Evolutionary conservation across 768 basidiomycete genomes (phyloP).

Genomic region (Russula olivacea): DNA sequence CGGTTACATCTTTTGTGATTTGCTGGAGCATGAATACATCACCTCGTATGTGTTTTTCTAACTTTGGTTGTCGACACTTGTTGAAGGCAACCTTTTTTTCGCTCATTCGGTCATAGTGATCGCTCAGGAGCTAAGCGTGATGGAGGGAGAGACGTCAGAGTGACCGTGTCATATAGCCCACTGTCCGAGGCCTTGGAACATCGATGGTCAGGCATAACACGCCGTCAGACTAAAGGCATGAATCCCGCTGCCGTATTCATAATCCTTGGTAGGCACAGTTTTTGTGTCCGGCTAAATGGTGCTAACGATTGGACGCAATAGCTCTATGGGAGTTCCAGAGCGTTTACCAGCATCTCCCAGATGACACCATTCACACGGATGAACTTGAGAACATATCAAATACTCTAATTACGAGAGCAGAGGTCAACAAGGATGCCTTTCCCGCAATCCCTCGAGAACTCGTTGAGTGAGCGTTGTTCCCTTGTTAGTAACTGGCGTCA

Average conservation of each 20-base stretch:
- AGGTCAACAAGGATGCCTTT: conserved; percentile 66
- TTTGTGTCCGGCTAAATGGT: neutral
- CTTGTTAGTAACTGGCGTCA: too few species aligned
- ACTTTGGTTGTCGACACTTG: neutral
- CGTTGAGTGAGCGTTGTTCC: conserved; percentile 47
- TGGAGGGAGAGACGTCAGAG: conserved; percentile 52
- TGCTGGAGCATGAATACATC: conserved; percentile 82
- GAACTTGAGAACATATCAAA: conserved; percentile 65
- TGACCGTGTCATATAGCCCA: conserved; percentile 58
- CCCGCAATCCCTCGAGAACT: conserved; percentile 50
- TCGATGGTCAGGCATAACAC: conserved; percentile 64
- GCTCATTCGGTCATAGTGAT: conserved; percentile 39
- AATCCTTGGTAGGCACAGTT: conserved; percentile 52
- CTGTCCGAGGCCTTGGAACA: conserved; percentile 58
- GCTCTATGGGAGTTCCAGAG: conserved; percentile 82
- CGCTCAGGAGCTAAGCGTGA: conserved; percentile 53
- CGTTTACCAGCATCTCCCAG: conserved; percentile 51
- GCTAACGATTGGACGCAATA: conserved; percentile 30
- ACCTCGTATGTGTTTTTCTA: conserved; percentile 54
- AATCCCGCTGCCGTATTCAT: conserved; percentile 69
- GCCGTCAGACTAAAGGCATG: conserved; percentile 75
- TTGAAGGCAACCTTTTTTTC: conserved; percentile 10
- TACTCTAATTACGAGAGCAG: conserved; percentile 50
- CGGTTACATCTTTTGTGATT: conserved; percentile 93
- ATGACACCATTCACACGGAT: conserved; percentile 39